These are phyloP conservation scores for Podila epigama DNA, from an alignment of 192 early-diverging fungal species.

Conservation along the genomic window DNA sequence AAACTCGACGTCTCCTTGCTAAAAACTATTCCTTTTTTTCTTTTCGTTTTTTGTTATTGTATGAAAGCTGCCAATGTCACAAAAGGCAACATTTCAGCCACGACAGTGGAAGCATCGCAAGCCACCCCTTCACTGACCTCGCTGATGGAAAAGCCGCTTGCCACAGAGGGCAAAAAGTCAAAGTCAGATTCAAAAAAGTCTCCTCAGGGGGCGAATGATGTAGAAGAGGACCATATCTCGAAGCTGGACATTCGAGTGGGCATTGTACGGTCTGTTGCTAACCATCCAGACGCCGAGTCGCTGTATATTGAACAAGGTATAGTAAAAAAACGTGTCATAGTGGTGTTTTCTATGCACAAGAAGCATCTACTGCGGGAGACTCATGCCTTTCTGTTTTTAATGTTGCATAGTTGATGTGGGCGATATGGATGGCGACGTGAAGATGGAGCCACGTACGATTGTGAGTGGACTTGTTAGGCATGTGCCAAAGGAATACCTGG, in stretches of 20 bases:
- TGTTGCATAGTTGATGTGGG: constrained; percentile 57
- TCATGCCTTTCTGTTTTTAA: not conserved
- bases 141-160: not conserved
- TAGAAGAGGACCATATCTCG: constrained; percentile 53
- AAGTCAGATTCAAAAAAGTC: not conserved
- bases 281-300: constrained; percentile 60
- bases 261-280: constrained; percentile 58
- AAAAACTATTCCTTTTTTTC: no score
- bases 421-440: constrained; percentile 52
- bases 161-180: not conserved
- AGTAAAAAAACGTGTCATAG: constrained; percentile 30
- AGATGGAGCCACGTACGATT: constrained; percentile 60
- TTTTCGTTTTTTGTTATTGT: no score
- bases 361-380: no score
- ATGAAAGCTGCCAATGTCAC: no score
- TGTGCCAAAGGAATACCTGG: constrained; percentile 59
- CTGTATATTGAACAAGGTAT: constrained; percentile 57
- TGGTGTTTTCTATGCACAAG: no score
- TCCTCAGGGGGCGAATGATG: not conserved
- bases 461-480: constrained; percentile 69
- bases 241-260: constrained; percentile 69
- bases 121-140: not conserved
- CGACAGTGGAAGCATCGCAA: not conserved
- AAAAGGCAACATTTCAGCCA: no score
- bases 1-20: no score